Conservation (phyloP, 148 eudicot species). For the Drosera capensis region DNA sequence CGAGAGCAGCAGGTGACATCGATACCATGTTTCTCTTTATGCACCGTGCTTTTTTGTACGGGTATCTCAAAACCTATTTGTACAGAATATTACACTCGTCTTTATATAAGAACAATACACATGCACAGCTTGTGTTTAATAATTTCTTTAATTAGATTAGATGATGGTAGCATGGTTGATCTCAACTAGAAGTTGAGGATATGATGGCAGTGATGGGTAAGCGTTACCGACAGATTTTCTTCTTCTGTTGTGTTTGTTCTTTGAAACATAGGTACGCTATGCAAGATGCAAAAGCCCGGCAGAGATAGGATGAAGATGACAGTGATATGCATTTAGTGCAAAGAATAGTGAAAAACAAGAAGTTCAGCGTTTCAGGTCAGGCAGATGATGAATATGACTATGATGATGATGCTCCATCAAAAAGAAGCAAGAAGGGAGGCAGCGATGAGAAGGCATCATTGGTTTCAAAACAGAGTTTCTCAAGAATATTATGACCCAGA, state of each 20-base stretch:
- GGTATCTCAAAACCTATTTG: not conserved
- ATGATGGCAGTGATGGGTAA: not conserved
- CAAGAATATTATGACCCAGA: conserved; percentile 65
- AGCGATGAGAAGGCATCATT: conserved; percentile 23
- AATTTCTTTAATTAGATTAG: too few relatives aligned
- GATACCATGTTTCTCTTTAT: not conserved
- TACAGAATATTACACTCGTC: too few relatives aligned
- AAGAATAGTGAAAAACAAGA: conserved; percentile 46
- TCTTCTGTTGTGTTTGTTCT: not conserved
- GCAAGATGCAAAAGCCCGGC: conserved; percentile 34
- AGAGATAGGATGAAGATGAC: conserved; percentile 64
- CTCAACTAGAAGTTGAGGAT: not conserved
- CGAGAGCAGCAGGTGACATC: conserved; percentile 54
- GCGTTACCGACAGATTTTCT: not conserved
- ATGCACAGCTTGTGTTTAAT: too few relatives aligned
- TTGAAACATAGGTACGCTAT: conserved; percentile 27
- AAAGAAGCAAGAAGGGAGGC: conserved; percentile 40
- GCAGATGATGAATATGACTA: conserved; percentile 96
- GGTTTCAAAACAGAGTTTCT: conserved; percentile 18
- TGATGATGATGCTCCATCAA: conserved; percentile 66
- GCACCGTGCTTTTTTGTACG: not conserved
- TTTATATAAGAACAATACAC: too few relatives aligned
- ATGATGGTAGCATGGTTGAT: too few relatives aligned
- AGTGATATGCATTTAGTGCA: conserved; percentile 69
- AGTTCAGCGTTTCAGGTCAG: conserved; percentile 32